phyloP scores from a whole-genome alignment of 2,329 filamentous ascomycete species.

The Penicillium sp. region DNA sequence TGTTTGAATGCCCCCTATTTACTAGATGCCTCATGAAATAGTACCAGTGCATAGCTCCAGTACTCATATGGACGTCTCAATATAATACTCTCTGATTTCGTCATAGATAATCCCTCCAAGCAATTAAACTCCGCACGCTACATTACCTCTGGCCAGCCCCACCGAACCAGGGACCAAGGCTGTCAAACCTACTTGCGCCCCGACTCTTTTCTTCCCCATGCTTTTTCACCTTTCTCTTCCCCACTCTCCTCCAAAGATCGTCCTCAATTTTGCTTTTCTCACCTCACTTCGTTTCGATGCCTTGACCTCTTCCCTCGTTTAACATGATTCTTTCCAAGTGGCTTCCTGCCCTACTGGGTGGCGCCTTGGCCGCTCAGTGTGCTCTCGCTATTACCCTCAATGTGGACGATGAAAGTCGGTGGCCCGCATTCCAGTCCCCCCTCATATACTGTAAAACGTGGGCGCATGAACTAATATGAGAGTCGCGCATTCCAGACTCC shows the following conservation, averaged over 20 bases:
- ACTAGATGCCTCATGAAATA: not conserved
- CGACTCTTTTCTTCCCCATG: constrained; percentile 2
- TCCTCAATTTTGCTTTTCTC: not conserved
- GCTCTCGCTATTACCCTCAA: constrained; percentile 19
- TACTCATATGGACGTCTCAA: not conserved
- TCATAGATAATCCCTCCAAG: not conserved
- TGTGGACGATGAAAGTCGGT: constrained; percentile 19
- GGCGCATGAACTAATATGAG: not conserved
- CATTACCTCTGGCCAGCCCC: not conserved
- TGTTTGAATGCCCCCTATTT: not conserved
- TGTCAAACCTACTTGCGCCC: not conserved
- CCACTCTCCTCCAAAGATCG: not conserved
- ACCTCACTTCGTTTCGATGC: constrained; percentile 9
- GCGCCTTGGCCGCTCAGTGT: constrained; percentile 19
- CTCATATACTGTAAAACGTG: not conserved
- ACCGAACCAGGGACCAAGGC: constrained; percentile 1
- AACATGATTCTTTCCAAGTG: constrained; percentile 22
- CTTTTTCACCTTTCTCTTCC: not conserved
- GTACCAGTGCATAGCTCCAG: not conserved
- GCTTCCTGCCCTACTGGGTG: constrained; percentile 20
- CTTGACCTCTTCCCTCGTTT: constrained; percentile 10
- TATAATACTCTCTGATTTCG: not conserved
- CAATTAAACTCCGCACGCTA: not conserved
- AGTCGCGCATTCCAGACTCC: constrained; percentile 15
- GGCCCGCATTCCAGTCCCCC: not conserved